These are phyloP conservation scores for Casuarina cunninghamiana DNA, from an alignment of 306 rosid species.

Conservation along the genomic window DNA sequence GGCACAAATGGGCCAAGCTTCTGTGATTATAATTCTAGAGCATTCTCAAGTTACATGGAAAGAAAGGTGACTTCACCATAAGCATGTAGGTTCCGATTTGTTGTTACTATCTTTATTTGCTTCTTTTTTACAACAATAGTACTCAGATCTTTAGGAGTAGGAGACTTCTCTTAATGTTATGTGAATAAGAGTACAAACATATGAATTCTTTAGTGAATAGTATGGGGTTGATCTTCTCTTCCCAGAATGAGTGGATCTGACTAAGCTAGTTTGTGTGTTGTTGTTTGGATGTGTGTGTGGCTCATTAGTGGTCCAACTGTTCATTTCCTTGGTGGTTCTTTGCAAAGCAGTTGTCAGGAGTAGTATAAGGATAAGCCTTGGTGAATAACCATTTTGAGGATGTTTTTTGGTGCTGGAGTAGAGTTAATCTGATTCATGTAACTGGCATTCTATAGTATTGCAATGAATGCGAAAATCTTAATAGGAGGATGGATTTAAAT, in stretches of 20 bases:
- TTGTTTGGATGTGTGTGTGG: not conserved
- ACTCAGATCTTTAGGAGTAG: not conserved
- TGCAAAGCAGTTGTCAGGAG: not conserved
- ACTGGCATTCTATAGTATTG: not conserved
- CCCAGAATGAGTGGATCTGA: not conserved
- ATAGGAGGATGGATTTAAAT: slow-evolving; percentile 6
- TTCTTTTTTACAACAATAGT: not conserved
- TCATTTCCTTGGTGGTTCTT: not conserved
- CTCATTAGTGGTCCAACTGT: not conserved
- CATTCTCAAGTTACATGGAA: not conserved
- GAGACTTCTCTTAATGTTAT: too few species aligned
- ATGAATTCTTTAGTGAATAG: not conserved
- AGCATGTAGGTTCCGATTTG: not conserved
- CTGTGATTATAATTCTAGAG: not conserved
- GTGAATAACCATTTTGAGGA: not conserved
- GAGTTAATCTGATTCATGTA: not conserved
- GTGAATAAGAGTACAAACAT: not conserved
- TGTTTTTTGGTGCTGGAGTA: not conserved
- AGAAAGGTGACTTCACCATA: not conserved
- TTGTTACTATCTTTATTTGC: not conserved
- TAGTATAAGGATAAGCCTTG: not conserved
- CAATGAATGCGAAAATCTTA: not conserved
- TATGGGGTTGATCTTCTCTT: not conserved
- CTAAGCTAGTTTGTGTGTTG: not conserved
- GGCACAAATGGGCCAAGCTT: not conserved